These are phyloP conservation scores for Phoma herbarum DNA, from an alignment of 2,329 filamentous ascomycete genomes.

Conservation along the genomic window DNA sequence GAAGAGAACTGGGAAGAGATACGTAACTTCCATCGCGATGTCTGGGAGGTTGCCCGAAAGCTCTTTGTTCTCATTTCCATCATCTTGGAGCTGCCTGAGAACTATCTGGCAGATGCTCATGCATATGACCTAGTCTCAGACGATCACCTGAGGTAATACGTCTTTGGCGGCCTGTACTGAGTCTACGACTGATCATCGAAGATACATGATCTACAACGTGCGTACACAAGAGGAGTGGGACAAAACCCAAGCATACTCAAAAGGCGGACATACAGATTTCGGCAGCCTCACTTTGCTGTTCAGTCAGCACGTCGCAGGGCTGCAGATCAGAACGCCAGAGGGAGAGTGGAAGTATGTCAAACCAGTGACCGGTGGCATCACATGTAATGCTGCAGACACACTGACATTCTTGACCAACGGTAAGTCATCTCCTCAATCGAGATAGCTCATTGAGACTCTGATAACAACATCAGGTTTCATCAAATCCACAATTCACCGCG, in stretches of 20 bases:
- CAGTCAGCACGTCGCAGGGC: slow-evolving; percentile 64
- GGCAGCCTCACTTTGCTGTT: slow-evolving; percentile 65
- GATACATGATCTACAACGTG: slow-evolving; percentile 35
- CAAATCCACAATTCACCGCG: slow-evolving; percentile 60
- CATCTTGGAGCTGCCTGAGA: slow-evolving; percentile 31
- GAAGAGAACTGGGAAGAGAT: slow-evolving; percentile 26
- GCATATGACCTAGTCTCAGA: slow-evolving; percentile 27
- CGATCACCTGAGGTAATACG: slow-evolving; percentile 25
- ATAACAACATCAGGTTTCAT: slow-evolving; percentile 46
- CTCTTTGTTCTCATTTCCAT: slow-evolving; percentile 53
- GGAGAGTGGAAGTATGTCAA: slow-evolving; percentile 53
- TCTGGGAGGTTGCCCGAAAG: slow-evolving; percentile 53
- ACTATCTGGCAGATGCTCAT: slow-evolving; percentile 28
- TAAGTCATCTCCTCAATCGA: no score
- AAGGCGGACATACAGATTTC: slow-evolving; percentile 63
- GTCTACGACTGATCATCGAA: not conserved
- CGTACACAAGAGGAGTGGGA: slow-evolving; percentile 36
- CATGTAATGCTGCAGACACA: slow-evolving; percentile 52
- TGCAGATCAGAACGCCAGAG: slow-evolving; percentile 58
- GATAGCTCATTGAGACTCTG: not conserved
- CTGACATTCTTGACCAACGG: slow-evolving; percentile 50
- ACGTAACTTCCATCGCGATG: slow-evolving; percentile 34
- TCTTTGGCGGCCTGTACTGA: no score
- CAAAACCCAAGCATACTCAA: slow-evolving; percentile 50
- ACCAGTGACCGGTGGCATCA: slow-evolving; percentile 50